Evolutionary conservation across 2,329 filamentous ascomycete species (phyloP), one percentile per base, ranked within the genome.

Genomic region (Xylaria sp.): DNA sequence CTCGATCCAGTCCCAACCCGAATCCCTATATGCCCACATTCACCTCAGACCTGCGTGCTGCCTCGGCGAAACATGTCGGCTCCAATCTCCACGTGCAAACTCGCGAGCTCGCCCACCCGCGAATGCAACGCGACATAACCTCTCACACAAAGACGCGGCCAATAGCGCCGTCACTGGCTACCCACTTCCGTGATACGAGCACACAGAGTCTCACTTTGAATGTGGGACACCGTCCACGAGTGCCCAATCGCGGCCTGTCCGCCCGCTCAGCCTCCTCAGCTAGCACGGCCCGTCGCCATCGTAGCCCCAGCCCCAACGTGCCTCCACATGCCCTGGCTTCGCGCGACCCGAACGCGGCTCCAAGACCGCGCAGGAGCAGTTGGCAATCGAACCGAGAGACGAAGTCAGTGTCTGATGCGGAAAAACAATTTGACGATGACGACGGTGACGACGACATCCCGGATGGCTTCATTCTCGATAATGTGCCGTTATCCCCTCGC

Each of bases 401-500:
- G 60, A 94, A 92, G 75, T 87, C 89, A 0, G 82, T 86, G 0
- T 78, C 88, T 63, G 87, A 94, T 70, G 80, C 92, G 55, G 92
- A 95, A 73, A 85, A 86, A 57, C 91, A 94, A 72, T 94, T 85
- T 64, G 88, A 92, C 69, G 86, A 89, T 50, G 89, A 94, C 69
- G 87, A 89, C 53, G 90, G 94, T 68, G 89, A 93, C 57, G 88
- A 87, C 57, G 87, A 92, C 60, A 89, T 95, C 31, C 92, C 92
- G 0, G 91, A 94, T 25, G 91, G 92, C 57, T 84, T 91, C 23
- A 84, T 93, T 55, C 84, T 95, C 49, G 91, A 92, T 77, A 95
- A 95, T 67, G 89, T 95, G 2, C 92, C 92, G 4, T 87, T 95
- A 47, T 94, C 91, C 0, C 92, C 92, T n/a, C 82, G 87, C 1